A percentile compares a stretch with the other conserved stretches of the same genome.
phyloP scores from a whole-genome alignment of 2,329 filamentous ascomycete genomes.

The Thielaviopsis musarum region DNA sequence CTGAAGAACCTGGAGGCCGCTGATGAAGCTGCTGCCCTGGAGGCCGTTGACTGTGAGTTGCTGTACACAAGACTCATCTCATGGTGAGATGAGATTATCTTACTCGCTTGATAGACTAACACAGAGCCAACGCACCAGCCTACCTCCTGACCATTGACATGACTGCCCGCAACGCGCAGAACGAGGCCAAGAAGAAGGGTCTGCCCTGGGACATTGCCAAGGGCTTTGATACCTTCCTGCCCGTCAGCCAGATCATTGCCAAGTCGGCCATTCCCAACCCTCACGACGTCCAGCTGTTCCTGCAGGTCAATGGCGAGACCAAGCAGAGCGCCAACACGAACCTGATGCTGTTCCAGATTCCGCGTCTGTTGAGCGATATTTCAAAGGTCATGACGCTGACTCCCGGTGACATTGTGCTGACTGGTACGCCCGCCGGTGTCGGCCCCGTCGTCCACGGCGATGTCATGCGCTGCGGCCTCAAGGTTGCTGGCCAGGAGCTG shows the following conservation, averaged over 20 bases:
- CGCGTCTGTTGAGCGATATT: slow-evolving; percentile 75
- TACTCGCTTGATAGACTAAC: background rate
- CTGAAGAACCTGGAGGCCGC: slow-evolving; percentile 57
- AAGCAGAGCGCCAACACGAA: slow-evolving; percentile 80
- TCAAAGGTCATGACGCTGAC: slow-evolving; percentile 89
- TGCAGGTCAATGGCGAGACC: slow-evolving; percentile 64
- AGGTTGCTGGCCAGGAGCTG: slow-evolving; percentile 64
- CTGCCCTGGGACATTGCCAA: slow-evolving; percentile 94
- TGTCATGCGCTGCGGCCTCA: slow-evolving; percentile 69
- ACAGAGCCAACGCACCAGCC: slow-evolving; percentile 27
- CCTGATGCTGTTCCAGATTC: slow-evolving; percentile 86
- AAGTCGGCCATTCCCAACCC: slow-evolving; percentile 72
- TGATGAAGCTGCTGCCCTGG: slow-evolving; percentile 61
- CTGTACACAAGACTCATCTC: background rate
- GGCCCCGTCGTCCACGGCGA: slow-evolving; percentile 74
- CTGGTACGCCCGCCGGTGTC: slow-evolving; percentile 94
- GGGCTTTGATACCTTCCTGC: slow-evolving; percentile 94
- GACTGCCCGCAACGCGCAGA: slow-evolving; percentile 89
- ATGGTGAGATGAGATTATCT: background rate
- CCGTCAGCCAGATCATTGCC: slow-evolving; percentile 64
- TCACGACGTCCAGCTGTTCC: slow-evolving; percentile 71
- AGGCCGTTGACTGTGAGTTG: slow-evolving; percentile 58
- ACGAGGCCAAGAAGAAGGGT: slow-evolving; percentile 93
- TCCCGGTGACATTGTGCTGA: slow-evolving; percentile 81
- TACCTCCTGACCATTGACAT: slow-evolving; percentile 92